These are phyloP conservation scores for Nitzschia sp. DNA, from an alignment of 108 stramenopile species.

Conservation along the genomic window DNA sequence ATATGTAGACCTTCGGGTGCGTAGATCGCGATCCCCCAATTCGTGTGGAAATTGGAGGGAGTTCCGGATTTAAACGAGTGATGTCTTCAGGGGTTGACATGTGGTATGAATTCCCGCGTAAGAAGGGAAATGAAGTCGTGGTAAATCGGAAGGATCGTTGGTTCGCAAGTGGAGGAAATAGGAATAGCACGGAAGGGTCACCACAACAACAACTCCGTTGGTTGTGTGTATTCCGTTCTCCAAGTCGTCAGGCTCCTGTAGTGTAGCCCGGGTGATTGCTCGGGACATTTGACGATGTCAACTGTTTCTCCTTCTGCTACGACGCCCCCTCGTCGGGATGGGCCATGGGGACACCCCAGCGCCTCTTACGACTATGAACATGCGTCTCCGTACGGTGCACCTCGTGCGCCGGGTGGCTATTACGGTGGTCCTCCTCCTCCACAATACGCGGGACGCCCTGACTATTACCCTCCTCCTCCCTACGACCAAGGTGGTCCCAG, in stretches of 20 bases:
- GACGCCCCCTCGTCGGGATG: conserved; percentile 15
- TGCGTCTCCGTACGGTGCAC: conserved; percentile 4
- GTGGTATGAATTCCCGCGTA: conserved; percentile 2
- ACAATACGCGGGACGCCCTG: conserved; percentile 14
- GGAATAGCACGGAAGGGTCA: background rate
- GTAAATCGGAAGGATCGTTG: conserved; percentile 1
- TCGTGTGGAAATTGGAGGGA: conserved; percentile 4
- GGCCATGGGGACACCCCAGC: background rate
- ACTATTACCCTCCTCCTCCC: background rate
- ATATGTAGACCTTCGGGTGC: no score
- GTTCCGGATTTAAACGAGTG: background rate
- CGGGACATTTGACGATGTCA: background rate
- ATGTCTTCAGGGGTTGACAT: background rate
- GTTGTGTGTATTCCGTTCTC: conserved; percentile 9
- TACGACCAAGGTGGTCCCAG: conserved; percentile 6
- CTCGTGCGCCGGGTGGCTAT: conserved; percentile 13
- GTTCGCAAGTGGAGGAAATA: conserved; percentile 2
- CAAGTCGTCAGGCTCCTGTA: background rate
- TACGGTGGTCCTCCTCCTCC: conserved; percentile 5
- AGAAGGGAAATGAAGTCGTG: conserved; percentile 3
- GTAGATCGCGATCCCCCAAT: background rate
- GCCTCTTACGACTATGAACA: conserved; percentile 12
- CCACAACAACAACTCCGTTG: conserved; percentile 5
- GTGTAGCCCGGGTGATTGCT: background rate
- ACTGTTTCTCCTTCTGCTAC: conserved; percentile 15